A percentile compares a stretch with the other conserved stretches of the same genome.
These are phyloP conservation scores for Solanum habrochaites DNA, from an alignment of 257 asterid species.

Conservation along the genomic window DNA sequence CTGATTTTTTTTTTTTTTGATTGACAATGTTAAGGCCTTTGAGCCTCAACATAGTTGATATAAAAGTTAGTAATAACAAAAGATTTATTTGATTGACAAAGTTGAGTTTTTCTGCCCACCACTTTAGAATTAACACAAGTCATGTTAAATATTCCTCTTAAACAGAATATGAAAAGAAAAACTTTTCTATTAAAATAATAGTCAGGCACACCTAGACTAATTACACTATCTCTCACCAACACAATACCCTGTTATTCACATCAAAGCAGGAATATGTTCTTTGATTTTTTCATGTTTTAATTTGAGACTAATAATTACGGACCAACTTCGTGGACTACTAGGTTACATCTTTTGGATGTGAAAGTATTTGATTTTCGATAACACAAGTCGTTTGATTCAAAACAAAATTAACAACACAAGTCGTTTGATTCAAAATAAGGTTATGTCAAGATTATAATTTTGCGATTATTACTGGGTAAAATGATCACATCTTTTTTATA, in stretches of 20 bases:
- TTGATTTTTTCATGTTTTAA: neutral
- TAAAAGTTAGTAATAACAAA: neutral
- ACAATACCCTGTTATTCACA: neutral
- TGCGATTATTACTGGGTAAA: accelerated
- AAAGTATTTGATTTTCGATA: no score
- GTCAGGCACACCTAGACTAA: neutral
- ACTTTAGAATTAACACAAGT: neutral
- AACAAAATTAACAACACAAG: no score
- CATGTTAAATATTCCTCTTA: neutral
- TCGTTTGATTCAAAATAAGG: neutral
- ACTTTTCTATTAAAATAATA: neutral
- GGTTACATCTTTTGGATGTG: neutral
- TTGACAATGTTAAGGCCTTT: neutral
- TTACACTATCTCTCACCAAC: neutral
- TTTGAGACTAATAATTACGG: neutral
- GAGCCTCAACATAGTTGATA: neutral
- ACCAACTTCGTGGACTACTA: neutral
- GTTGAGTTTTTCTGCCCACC: neutral
- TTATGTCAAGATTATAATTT: neutral
- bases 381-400: no score
- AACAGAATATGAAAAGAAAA: neutral
- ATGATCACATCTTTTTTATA: neutral
- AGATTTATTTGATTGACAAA: neutral
- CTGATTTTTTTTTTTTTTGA: neutral
- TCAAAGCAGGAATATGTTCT: neutral